Percentiles rank a stretch among this genome's conserved stretches.
Evolutionary conservation across 345 rosid species (phyloP).

Genomic region (Citrus medica): DNA sequence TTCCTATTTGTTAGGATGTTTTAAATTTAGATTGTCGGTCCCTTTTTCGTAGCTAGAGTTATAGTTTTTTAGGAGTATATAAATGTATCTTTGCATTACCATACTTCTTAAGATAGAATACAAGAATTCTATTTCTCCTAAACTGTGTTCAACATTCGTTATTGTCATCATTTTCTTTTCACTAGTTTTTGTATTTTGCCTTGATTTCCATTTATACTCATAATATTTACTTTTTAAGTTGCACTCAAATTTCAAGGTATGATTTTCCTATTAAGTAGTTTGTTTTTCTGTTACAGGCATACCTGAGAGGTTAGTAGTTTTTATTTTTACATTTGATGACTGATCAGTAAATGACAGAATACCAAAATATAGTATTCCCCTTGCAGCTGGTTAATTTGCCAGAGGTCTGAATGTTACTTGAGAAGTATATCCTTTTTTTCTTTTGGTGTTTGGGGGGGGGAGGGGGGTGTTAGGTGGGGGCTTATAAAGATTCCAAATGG

Average conservation of each 20-base stretch:
- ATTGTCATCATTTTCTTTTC: neutral
- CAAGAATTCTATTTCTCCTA: too few relatives aligned
- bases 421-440: neutral
- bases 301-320: neutral
- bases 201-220: neutral
- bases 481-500: neutral
- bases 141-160: too few relatives aligned
- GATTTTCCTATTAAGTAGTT: neutral
- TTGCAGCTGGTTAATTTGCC: neutral
- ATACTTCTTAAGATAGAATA: too few relatives aligned
- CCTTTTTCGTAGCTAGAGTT: too few relatives aligned
- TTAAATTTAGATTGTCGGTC: too few relatives aligned
- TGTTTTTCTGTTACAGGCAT: neutral
- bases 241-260: neutral
- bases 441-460: neutral
- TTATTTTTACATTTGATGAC: neutral
- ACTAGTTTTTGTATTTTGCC: neutral
- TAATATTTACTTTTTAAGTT: neutral
- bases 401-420: neutral
- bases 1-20: too few relatives aligned
- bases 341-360: neutral
- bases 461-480: too few relatives aligned
- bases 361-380: neutral
- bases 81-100: too few relatives aligned
- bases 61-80: too few relatives aligned